A percentile compares a stretch with the other conserved stretches of the same genome.
Conservation (phyloP, 2,329 filamentous ascomycete species). For the Colletotrichum sp. region DNA sequence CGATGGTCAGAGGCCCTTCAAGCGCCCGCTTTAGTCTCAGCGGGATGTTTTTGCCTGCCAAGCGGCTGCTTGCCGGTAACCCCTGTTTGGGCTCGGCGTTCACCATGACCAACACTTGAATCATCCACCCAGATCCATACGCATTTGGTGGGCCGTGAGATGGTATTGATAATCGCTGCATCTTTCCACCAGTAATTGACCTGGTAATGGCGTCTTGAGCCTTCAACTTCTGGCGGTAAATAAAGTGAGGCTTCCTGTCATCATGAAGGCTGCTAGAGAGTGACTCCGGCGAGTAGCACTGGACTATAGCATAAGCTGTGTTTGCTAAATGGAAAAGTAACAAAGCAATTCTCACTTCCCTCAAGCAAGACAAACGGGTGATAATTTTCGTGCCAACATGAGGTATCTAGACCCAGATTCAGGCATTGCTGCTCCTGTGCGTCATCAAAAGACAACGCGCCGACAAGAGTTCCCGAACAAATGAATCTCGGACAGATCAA, state of each 20-base stretch:
- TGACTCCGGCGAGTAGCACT: accelerated
- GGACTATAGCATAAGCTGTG: not conserved
- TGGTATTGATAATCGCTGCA: not conserved
- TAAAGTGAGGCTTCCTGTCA: not conserved
- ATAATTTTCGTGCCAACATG: not conserved
- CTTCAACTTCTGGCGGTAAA: not conserved
- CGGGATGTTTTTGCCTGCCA: not conserved
- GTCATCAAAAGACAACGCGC: not conserved
- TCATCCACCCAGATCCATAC: not conserved
- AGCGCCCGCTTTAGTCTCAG: not conserved
- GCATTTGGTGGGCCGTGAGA: accelerated
- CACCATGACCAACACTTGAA: not conserved
- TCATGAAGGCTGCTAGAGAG: not conserved
- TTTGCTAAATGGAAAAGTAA: too few relatives aligned
- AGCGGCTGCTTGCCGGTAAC: not conserved
- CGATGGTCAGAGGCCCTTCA: accelerated
- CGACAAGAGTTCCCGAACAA: not conserved
- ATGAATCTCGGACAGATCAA: not conserved
- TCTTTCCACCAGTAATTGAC: not conserved
- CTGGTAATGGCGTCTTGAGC: accelerated
- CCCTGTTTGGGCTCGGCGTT: not conserved
- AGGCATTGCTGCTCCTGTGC: accelerated
- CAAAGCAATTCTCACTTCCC: too few relatives aligned
- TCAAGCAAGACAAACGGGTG: too few relatives aligned
- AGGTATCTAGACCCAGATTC: not conserved